A percentile compares a stretch with the other conserved stretches of the same genome.
phyloP scores from a whole-genome alignment of 2,329 filamentous ascomycete species.

The Colletotrichum cereale region DNA sequence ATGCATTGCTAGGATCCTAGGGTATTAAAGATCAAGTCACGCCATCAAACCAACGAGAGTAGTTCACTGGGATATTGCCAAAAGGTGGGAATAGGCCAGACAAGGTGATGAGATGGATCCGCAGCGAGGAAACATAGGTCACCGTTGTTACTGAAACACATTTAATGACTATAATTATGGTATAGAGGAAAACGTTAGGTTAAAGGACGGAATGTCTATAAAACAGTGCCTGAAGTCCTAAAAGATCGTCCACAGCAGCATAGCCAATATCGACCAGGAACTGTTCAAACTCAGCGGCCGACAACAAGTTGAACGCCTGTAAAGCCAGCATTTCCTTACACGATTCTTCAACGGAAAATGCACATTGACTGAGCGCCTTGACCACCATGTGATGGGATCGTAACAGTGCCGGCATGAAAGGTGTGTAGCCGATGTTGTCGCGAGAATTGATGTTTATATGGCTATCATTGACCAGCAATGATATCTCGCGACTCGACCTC shows the following conservation, averaged over 20 bases:
- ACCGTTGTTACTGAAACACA: too few relatives aligned
- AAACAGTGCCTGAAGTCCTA: background rate
- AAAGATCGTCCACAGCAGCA: background rate
- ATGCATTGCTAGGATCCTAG: too few relatives aligned
- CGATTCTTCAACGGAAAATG: background rate
- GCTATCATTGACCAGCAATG: background rate
- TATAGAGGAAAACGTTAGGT: background rate
- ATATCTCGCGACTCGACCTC: too few relatives aligned
- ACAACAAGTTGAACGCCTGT: background rate
- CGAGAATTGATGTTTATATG: background rate
- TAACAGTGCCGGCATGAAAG: background rate
- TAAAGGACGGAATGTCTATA: background rate
- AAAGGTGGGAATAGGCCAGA: too few relatives aligned
- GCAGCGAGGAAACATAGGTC: too few relatives aligned
- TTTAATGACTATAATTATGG: background rate
- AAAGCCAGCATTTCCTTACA: background rate
- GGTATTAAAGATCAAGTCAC: too few relatives aligned
- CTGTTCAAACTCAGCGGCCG: background rate
- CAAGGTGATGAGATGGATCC: too few relatives aligned
- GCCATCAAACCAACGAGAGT: too few relatives aligned
- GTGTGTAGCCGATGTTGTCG: background rate
- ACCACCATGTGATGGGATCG: background rate
- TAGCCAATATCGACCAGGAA: background rate
- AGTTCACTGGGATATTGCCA: too few relatives aligned
- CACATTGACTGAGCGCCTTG: background rate